Evolutionary conservation across 352 stramenopile genomes (phyloP).

Genomic region (Pythium diclinum): DNA sequence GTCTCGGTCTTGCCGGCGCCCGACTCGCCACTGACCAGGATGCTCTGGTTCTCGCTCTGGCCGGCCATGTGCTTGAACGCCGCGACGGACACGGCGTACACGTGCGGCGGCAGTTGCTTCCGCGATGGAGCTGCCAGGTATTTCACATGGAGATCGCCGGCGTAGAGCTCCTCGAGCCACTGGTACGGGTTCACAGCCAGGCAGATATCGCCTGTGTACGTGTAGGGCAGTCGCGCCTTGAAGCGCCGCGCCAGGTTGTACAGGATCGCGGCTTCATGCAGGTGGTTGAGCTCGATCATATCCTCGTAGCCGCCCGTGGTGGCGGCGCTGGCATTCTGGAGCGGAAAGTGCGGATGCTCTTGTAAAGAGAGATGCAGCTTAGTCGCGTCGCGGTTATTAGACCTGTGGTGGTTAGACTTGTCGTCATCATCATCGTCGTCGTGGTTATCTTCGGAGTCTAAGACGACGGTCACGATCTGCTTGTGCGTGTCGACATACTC

Average conservation of each 20-base stretch:
- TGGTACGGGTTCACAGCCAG: slow-evolving; percentile 97
- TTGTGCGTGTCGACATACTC: slow-evolving; percentile 53
- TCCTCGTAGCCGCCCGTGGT: slow-evolving; percentile 48
- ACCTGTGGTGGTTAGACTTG: slow-evolving; percentile 17
- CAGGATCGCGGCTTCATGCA: slow-evolving; percentile 89
- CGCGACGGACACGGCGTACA: slow-evolving; percentile 68
- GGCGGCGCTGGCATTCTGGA: slow-evolving; percentile 53
- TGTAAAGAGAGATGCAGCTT: slow-evolving; percentile 34
- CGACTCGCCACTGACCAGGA: slow-evolving; percentile 84
- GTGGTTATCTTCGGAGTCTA: slow-evolving; percentile 37
- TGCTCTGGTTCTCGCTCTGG: slow-evolving; percentile 73
- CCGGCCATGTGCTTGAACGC: slow-evolving; percentile 74
- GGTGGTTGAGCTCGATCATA: slow-evolving; percentile 86
- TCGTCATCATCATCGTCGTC: slow-evolving; percentile 29
- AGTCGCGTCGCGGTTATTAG: background rate
- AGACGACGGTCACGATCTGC: slow-evolving; percentile 37
- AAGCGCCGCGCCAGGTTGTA: too few relatives aligned
- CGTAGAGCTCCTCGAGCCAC: slow-evolving; percentile 86
- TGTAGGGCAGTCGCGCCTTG: slow-evolving; percentile 91
- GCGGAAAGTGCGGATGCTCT: slow-evolving; percentile 39
- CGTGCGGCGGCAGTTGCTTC: slow-evolving; percentile 62
- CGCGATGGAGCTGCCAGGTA: too few relatives aligned
- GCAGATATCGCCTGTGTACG: slow-evolving; percentile 95
- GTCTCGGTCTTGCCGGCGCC: slow-evolving; percentile 88
- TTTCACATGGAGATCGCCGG: slow-evolving; percentile 54